These are phyloP conservation scores for Periconia sp. DNA, from an alignment of 2,329 filamentous ascomycete genomes.

Conservation along the genomic window DNA sequence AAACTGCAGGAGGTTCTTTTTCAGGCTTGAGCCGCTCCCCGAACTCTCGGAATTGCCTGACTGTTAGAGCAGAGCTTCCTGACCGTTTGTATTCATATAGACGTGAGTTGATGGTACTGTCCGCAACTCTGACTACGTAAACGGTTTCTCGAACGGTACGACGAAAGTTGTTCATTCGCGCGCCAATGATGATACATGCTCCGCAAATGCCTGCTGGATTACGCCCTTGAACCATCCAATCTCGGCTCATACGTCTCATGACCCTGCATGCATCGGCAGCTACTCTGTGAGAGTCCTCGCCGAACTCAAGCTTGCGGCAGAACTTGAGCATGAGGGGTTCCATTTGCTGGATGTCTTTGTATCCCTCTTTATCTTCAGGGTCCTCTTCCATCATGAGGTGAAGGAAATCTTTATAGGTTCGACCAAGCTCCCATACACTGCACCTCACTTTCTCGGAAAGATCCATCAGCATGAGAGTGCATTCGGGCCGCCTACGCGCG, in stretches of 20 bases:
- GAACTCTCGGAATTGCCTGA: conserved; percentile 78
- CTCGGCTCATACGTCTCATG: conserved; percentile 87
- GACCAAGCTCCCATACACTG: conserved; percentile 90
- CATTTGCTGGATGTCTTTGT: conserved; percentile 67
- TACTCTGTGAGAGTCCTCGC: conserved; percentile 76
- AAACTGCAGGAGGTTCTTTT: conserved; percentile 73
- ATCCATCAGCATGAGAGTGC: conserved; percentile 92
- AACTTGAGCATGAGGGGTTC: conserved; percentile 92
- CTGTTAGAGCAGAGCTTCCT: conserved; percentile 79
- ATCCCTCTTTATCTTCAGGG: conserved; percentile 26
- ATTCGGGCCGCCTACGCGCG: conserved; percentile 75
- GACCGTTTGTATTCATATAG: conserved; percentile 90
- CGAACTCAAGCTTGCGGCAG: conserved; percentile 89
- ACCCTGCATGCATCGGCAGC: conserved; percentile 86
- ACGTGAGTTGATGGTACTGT: conserved; percentile 87
- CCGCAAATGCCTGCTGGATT: conserved; percentile 93
- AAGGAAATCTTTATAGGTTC: conserved; percentile 82
- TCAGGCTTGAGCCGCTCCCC: conserved; percentile 68
- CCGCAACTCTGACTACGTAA: conserved; percentile 97
- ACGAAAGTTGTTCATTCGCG: conserved; percentile 97
- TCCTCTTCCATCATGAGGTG: conserved; percentile 68
- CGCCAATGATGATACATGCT: conserved; percentile 89
- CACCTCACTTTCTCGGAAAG: conserved; percentile 81
- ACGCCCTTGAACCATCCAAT: conserved; percentile 96
- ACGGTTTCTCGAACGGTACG: conserved; percentile 91